Conservation (phyloP, 2,329 filamentous ascomycete genomes). For the Diaporthe australafricana region DNA sequence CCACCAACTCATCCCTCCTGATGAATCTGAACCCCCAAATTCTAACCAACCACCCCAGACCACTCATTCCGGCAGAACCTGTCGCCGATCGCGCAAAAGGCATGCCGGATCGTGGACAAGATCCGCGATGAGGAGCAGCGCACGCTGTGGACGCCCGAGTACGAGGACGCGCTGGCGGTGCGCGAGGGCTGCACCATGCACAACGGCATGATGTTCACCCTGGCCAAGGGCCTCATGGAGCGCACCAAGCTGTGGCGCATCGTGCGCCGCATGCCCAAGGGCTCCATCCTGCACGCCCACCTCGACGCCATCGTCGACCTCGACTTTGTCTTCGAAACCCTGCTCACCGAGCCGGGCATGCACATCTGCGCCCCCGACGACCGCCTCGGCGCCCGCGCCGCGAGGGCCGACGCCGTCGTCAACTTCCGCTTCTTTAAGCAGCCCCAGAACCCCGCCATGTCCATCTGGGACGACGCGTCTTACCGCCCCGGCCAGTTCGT, state of each 20-base stretch:
- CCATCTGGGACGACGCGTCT: slow-evolving; percentile 71
- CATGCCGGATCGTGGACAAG: slow-evolving; percentile 81
- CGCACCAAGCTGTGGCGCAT: slow-evolving; percentile 87
- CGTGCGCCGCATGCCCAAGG: slow-evolving; percentile 88
- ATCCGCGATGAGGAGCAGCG: slow-evolving; percentile 83
- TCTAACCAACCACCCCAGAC: slow-evolving; percentile 58
- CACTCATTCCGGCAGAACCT: slow-evolving; percentile 78
- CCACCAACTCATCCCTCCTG: background rate
- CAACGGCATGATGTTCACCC: slow-evolving; percentile 93
- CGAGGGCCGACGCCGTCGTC: slow-evolving; percentile 66
- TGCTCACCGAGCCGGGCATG: slow-evolving; percentile 79
- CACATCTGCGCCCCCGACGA: slow-evolving; percentile 71
- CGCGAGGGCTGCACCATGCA: slow-evolving; percentile 74
- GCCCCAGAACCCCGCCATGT: slow-evolving; percentile 49
- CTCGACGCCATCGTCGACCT: slow-evolving; percentile 92
- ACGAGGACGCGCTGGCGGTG: slow-evolving; percentile 77
- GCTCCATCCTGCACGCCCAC: slow-evolving; percentile 86
- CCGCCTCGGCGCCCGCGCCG: slow-evolving; percentile 65
- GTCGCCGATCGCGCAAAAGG: slow-evolving; percentile 81
- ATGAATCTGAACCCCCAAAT: slow-evolving; percentile 43
- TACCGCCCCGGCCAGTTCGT: slow-evolving; percentile 73
- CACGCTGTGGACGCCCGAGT: slow-evolving; percentile 79
- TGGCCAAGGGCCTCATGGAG: slow-evolving; percentile 89
- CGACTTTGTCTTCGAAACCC: slow-evolving; percentile 79
- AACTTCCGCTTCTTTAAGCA: slow-evolving; percentile 71